Base-by-base conservation (phyloP, 2,329 filamentous ascomycete species). In the Penicillium janthinellum region DNA sequence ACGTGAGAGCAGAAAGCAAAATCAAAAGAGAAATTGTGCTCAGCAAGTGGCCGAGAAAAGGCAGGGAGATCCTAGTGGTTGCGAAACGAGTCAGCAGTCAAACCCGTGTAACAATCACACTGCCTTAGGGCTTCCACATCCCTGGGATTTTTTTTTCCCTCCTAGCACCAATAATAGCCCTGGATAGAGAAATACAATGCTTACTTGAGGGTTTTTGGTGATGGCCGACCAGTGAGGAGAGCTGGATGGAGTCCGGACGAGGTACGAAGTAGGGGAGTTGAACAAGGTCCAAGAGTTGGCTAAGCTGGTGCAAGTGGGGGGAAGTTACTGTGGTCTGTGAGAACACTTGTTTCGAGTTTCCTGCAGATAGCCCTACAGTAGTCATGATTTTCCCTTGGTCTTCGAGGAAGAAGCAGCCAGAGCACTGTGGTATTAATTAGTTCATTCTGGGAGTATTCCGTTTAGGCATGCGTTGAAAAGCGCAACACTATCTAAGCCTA, bases 81-180 rank as follows among this genome's bases (percentile, higher is more conserved):
- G 54, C 56, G 59, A 64, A 67, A 64, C 64, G 60, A 68, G 66
- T 67, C 65, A 66, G 65, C 66, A 61, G 64, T 60, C 59, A 61
- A 61, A 61, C 51, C 57, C 56, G 66, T 67, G 66, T 67, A 67
- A 68, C 66, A 65, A 65, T 66, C 64, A 66, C 63, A 64, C 60
- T 64, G 59, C 63, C 53, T 67, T 67, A 68, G 66, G 65, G 65
- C 62, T 67, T 59, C 48, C 62, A 49, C 58, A 56, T 57, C 53
- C 41, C 55, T 58, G 58, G 64, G 50, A 54, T 37, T 35, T 54
- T 55, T 55, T 47, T 50, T 37, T 49, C 44, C 55, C 48, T 45
- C 42, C 53, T 56, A 42, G 52, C 50, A 35, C 60, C 61, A 63
- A 67, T 60, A 41, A 54, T 10, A 56, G 57, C 15, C 20, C 57